phyloP scores from a whole-genome alignment of 768 basidiomycete genomes.

The Rhodotorula paludigena region DNA sequence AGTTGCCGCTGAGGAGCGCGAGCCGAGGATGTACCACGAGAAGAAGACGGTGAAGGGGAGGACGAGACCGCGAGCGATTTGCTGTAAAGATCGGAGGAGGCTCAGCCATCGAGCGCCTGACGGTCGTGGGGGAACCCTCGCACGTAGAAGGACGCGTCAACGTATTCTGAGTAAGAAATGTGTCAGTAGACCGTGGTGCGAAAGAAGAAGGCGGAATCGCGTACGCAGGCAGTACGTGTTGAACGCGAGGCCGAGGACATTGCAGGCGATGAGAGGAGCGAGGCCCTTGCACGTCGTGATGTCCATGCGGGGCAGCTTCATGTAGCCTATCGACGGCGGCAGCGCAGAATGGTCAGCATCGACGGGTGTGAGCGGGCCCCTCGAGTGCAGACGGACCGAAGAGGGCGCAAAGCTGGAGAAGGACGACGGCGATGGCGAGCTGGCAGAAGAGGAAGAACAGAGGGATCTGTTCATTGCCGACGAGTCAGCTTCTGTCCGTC shows the following conservation, averaged over 20 bases:
- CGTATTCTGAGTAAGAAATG: constrained; percentile 60
- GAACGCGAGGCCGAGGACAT: constrained; percentile 63
- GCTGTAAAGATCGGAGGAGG: constrained; percentile 45
- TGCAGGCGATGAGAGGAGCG: constrained; percentile 67
- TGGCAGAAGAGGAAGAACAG: constrained; percentile 83
- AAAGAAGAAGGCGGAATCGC: constrained; percentile 27
- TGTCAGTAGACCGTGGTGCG: constrained; percentile 56
- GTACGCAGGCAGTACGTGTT: constrained; percentile 43
- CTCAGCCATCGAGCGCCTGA: neutral
- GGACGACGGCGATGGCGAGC: constrained; percentile 68
- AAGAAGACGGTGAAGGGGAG: constrained; percentile 87
- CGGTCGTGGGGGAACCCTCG: neutral
- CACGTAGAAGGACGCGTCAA: constrained; percentile 82
- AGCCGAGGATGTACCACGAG: constrained; percentile 70
- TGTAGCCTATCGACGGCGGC: constrained; percentile 52
- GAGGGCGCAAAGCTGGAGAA: constrained; percentile 56
- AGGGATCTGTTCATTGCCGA: constrained; percentile 48
- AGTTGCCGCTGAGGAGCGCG: constrained; percentile 70
- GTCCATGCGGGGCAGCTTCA: constrained; percentile 67
- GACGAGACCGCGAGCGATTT: constrained; percentile 87
- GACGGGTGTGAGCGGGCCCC: neutral
- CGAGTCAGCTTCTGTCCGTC: neutral
- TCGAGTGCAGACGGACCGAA: constrained; percentile 34
- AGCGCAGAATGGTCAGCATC: neutral
- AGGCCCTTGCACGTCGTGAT: constrained; percentile 65